Evolutionary conservation across 164 flowering plant genomes (phyloP), one percentile per base, ranked within the genome.

Genomic region (Umbilicus rupestris): DNA sequence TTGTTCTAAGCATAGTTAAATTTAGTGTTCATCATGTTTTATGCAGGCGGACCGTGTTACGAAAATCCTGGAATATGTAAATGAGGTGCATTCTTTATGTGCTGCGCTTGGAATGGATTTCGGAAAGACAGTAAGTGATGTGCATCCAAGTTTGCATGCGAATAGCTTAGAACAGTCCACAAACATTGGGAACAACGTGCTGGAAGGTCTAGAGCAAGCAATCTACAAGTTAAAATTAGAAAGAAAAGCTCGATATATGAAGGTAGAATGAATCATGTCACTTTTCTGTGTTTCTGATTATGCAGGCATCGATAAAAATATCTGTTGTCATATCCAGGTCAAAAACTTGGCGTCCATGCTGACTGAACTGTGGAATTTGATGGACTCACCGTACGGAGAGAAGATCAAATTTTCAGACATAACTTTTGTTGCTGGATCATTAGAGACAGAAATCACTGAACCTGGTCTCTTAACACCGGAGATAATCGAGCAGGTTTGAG

Each of bases 51-150:
- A 87, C 37, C 90, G 98, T 58, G 82, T 90, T 66, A 77, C 80
- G 28, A 87, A 84, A 77, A 87, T 90, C 70, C 77, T 92, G 74
- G 87, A 79, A 46, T 81, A 66, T 77, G 89, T 90, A 64, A 90
- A 86, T 71, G 98, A 92, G 81, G 90, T 92, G 64, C 98, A 92
- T 78, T 71, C 81, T 47, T 78, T 92, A 55, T 85, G 96, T 72
- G 83, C 85, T 42, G 81, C 88, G 62, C 96, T 88, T 71, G 91
- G 88, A 31, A 41, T 90, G 73, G 93, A 92, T 75, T 92, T 90
- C 79, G 83, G 87, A 59, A 80, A 86, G 76, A 87, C 84, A 31
- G 89, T 92, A 55, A 83, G 85, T 74, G 93, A 88, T 62, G 87
- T 92, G 68, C 93, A 92, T 74, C 98, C 98, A 46, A 92, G 96